These are phyloP conservation scores for Udeniomyces megalosporus DNA, from an alignment of 768 basidiomycete genomes.

Conservation along the genomic window DNA sequence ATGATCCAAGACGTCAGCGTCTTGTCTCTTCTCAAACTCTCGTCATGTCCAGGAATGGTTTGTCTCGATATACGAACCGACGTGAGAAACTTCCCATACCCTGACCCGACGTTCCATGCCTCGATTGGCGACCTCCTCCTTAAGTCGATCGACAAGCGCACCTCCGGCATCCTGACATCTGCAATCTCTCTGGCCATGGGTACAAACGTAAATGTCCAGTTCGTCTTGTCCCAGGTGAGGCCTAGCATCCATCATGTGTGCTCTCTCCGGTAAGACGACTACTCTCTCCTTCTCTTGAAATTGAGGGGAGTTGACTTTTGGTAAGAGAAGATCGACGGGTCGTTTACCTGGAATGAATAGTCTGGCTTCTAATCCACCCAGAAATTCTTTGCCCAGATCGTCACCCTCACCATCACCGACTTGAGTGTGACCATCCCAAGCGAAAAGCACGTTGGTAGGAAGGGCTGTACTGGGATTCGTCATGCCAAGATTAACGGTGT, in stretches of 20 bases:
- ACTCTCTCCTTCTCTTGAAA: not conserved
- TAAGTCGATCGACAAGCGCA: constrained; percentile 40
- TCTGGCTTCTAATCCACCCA: not conserved
- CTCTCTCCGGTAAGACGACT: not conserved
- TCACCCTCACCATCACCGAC: not conserved
- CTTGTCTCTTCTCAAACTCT: not conserved
- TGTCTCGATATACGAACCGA: constrained; percentile 50
- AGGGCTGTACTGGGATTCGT: not conserved
- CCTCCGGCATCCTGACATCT: constrained; percentile 55
- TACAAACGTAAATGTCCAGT: constrained; percentile 39
- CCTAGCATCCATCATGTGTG: not conserved
- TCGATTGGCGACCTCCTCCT: constrained; percentile 38
- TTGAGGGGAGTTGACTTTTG: not conserved
- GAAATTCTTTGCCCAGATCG: not conserved
- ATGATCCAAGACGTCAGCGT: no score
- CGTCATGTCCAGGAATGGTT: not conserved
- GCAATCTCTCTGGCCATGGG: constrained; percentile 63
- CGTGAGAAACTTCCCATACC: constrained; percentile 55
- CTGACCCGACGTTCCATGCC: constrained; percentile 28
- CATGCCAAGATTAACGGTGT: no score
- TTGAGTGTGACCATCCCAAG: constrained; percentile 8
- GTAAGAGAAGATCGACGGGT: not conserved
- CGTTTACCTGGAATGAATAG: not conserved
- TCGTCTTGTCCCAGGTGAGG: not conserved
- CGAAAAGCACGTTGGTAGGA: not conserved